These are phyloP conservation scores for Pinus albicaulis DNA, from an alignment of 75 land plant species.

Conservation along the genomic window DNA sequence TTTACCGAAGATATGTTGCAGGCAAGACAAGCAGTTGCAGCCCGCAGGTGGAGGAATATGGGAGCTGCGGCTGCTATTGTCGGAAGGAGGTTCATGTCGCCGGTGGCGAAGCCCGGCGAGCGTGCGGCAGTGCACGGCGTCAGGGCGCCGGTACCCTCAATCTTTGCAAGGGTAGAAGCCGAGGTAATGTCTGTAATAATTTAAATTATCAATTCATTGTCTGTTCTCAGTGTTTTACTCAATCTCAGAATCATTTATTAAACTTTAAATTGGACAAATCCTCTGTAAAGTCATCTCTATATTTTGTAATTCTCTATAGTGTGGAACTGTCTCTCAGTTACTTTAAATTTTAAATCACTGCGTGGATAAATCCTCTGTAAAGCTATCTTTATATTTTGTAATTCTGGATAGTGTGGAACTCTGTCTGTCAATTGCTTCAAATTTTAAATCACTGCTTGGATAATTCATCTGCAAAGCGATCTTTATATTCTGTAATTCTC, in stretches of 20 bases:
- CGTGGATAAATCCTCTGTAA: no score
- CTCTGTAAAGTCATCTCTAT: neutral
- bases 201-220: no score
- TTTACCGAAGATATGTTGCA: neutral
- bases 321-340: neutral
- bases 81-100: neutral
- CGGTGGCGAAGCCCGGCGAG: neutral
- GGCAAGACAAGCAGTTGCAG: neutral
- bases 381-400: no score
- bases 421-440: no score
- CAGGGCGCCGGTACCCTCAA: neutral
- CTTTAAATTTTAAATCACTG: no score
- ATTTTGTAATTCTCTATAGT: neutral
- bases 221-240: neutral
- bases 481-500: no score
- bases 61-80: neutral
- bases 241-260: neutral
- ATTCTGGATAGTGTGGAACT: no score
- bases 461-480: no score
- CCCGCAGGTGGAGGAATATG: neutral
- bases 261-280: neutral
- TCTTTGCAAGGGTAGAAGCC: neutral
- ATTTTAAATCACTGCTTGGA: no score
- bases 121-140: neutral
- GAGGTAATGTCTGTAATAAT: no score